phyloP scores from a whole-genome alignment of 495 filamentous ascomycete genomes.

The Penicillium antarcticum region DNA sequence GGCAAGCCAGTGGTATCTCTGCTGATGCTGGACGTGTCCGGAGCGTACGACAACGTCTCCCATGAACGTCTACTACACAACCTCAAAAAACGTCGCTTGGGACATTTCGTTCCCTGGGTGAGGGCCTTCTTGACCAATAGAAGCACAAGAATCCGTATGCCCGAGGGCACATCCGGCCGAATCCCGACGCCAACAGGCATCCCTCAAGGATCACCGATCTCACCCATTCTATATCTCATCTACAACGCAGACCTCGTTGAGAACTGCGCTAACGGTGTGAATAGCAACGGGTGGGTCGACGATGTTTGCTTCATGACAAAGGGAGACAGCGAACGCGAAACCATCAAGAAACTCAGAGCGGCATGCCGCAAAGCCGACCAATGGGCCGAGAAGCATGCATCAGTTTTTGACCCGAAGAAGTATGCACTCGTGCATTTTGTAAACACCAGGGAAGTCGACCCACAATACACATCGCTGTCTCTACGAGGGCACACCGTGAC shows the following conservation, averaged over 20 bases:
- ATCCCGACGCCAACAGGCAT: constrained; percentile 6
- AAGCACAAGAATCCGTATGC: too few relatives aligned
- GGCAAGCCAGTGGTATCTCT: constrained; percentile 2
- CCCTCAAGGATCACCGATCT: constrained; percentile 20
- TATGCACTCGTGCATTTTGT: constrained; percentile 14
- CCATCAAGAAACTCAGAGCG: not conserved
- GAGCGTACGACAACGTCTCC: too few relatives aligned
- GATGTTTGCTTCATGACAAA: constrained; percentile 10
- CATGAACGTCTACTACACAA: too few relatives aligned
- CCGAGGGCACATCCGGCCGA: too few relatives aligned
- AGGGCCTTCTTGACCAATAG: too few relatives aligned
- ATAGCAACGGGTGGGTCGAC: constrained; percentile 12
- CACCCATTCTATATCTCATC: constrained; percentile 21
- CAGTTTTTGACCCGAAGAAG: constrained; percentile 14
- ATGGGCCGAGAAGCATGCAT: constrained; percentile 13
- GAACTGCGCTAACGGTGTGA: not conserved
- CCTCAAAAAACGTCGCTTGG: too few relatives aligned
- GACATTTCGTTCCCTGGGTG: too few relatives aligned
- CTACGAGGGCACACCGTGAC: not conserved
- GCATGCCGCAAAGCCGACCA: not conserved
- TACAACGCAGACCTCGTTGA: constrained; percentile 17
- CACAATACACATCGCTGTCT: not conserved
- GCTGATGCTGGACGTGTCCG: not conserved
- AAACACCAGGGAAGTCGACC: not conserved
- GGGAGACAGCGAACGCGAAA: not conserved